Conservation (phyloP, 345 rosid species). For the Citrus mangshanensis region DNA sequence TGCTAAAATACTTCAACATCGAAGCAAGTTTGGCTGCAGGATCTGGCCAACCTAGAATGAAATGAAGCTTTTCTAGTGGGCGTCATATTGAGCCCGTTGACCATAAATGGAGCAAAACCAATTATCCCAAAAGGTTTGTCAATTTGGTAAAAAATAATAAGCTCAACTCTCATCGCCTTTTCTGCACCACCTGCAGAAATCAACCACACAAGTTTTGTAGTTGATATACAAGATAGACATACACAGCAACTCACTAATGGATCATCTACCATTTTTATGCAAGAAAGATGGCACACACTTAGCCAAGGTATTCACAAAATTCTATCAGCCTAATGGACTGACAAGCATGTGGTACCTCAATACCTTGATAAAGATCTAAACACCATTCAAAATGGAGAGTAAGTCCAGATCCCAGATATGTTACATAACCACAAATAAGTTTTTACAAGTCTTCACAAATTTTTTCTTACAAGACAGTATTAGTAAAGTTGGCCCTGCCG, state of each 20-base stretch:
- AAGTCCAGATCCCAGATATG: neutral
- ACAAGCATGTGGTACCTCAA: neutral
- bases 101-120: neutral
- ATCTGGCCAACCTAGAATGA: neutral
- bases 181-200: neutral
- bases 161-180: neutral
- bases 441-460: neutral
- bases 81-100: no score
- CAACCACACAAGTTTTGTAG: neutral
- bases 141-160: neutral
- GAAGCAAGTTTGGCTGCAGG: neutral
- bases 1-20: neutral
- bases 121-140: neutral
- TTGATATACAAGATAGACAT: no score
- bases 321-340: neutral
- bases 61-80: no score
- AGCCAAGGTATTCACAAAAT: neutral
- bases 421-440: conserved; percentile 4
- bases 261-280: neutral
- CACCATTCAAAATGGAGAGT: neutral
- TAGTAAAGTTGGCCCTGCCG: neutral
- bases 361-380: neutral
- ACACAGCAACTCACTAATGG: neutral
- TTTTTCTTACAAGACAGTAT: conserved; percentile 3
- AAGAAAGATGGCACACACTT: neutral